Conservation (phyloP, 495 filamentous ascomycete genomes). For the Aspergillus saccharolyticus region DNA sequence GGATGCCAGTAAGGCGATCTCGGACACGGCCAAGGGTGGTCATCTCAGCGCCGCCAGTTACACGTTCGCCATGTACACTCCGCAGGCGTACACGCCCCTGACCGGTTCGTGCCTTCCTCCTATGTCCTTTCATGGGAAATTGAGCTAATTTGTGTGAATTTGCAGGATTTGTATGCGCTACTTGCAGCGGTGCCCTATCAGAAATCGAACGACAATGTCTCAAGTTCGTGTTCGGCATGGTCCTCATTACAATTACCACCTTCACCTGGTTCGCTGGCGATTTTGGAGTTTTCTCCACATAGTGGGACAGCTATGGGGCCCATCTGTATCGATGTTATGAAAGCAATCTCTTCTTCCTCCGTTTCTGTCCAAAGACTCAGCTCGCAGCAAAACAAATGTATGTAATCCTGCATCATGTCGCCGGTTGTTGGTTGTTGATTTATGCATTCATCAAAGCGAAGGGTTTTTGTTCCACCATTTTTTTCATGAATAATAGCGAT, state of each 20-base stretch:
- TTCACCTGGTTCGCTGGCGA: conserved; percentile 86
- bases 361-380: not conserved
- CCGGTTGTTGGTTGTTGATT: too few relatives aligned
- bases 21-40: conserved; percentile 61
- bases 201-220: conserved; percentile 61
- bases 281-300: conserved; percentile 51
- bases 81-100: conserved; percentile 59
- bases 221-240: conserved; percentile 71
- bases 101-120: conserved; percentile 42
- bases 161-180: conserved; percentile 55
- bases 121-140: conserved; percentile 6
- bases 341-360: conserved; percentile 22
- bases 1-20: conserved; percentile 61
- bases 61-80: conserved; percentile 76
- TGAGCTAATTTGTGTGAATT: conserved; percentile 9
- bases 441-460: not conserved
- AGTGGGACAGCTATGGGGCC: not conserved
- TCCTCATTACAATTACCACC: conserved; percentile 66
- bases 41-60: conserved; percentile 62
- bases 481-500: not conserved
- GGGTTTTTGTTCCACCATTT: too few relatives aligned
- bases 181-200: conserved; percentile 67
- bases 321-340: not conserved
- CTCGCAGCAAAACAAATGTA: not conserved
- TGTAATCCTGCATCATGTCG: not conserved